Evolutionary conservation across 2,329 filamentous ascomycete genomes (phyloP).

Genomic region (Grosmannia serpens): DNA sequence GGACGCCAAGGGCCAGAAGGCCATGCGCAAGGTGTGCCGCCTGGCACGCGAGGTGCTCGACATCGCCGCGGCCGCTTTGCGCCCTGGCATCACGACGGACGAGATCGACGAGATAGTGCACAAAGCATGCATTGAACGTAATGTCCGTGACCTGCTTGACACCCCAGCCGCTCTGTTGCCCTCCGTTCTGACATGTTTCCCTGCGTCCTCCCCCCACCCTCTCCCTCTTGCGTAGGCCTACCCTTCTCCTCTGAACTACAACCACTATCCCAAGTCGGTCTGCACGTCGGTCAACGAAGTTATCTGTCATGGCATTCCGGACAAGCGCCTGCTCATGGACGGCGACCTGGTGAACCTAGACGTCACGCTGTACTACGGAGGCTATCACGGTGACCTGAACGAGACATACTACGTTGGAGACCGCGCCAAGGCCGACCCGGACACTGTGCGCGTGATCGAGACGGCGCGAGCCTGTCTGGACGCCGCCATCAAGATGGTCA

Average conservation of each 20-base stretch:
- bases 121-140: slow-evolving; percentile 83
- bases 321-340: slow-evolving; percentile 74
- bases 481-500: slow-evolving; percentile 82
- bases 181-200: not conserved
- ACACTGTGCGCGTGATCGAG: slow-evolving; percentile 84
- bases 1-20: slow-evolving; percentile 68
- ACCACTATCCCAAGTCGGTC: slow-evolving; percentile 93
- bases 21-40: slow-evolving; percentile 85
- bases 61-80: slow-evolving; percentile 70
- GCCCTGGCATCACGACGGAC: slow-evolving; percentile 91
- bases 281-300: slow-evolving; percentile 96
- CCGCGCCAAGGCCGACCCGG: slow-evolving; percentile 70
- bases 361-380: slow-evolving; percentile 84
- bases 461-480: slow-evolving; percentile 80
- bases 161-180: not conserved
- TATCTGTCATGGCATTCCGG: slow-evolving; percentile 97
- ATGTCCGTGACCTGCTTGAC: slow-evolving; percentile 46
- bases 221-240: slow-evolving; percentile 54
- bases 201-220: not conserved
- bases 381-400: slow-evolving; percentile 93
- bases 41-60: slow-evolving; percentile 86
- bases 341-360: slow-evolving; percentile 98
- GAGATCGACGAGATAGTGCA: slow-evolving; percentile 92
- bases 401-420: slow-evolving; percentile 98
- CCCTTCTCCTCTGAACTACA: slow-evolving; percentile 89